These are phyloP conservation scores for Striga hermonthica DNA, from an alignment of 305 asterid species.

Conservation along the genomic window DNA sequence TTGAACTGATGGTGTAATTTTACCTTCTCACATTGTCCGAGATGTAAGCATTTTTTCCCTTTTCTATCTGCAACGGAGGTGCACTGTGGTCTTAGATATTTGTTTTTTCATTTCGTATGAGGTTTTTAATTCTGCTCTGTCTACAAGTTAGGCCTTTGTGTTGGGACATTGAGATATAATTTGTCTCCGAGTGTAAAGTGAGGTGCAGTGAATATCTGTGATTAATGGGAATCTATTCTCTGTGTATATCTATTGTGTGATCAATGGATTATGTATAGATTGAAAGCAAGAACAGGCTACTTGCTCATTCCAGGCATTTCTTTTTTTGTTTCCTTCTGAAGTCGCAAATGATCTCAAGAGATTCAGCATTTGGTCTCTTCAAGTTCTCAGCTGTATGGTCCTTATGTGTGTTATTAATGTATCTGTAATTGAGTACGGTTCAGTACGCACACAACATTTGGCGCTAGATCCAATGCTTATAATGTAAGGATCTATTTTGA, in stretches of 20 bases:
- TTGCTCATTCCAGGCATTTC: background rate
- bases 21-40: conserved; percentile 30
- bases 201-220: background rate
- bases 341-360: background rate
- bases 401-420: conserved; percentile 5
- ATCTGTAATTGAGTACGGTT: conserved; percentile 3
- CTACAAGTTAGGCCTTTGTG: conserved; percentile 9
- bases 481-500: conserved; percentile 10
- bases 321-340: background rate
- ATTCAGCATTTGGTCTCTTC: conserved; percentile 19
- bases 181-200: conserved; percentile 4
- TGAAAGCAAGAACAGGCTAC: conserved; percentile 15
- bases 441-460: conserved; percentile 17
- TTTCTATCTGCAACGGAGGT: background rate
- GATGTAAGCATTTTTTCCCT: conserved; percentile 9
- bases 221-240: conserved; percentile 13
- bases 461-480: conserved; percentile 18
- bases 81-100: conserved; percentile 15
- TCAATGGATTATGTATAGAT: conserved; percentile 20
- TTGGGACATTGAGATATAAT: conserved; percentile 3
- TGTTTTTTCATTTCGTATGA: background rate
- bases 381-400: conserved; percentile 4
- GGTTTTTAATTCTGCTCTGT: conserved; percentile 19
- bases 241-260: conserved; percentile 10
- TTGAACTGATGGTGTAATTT: conserved; percentile 26